Base-by-base conservation (phyloP, 2,329 filamentous ascomycete species). In the Fusarium torulosum region DNA sequence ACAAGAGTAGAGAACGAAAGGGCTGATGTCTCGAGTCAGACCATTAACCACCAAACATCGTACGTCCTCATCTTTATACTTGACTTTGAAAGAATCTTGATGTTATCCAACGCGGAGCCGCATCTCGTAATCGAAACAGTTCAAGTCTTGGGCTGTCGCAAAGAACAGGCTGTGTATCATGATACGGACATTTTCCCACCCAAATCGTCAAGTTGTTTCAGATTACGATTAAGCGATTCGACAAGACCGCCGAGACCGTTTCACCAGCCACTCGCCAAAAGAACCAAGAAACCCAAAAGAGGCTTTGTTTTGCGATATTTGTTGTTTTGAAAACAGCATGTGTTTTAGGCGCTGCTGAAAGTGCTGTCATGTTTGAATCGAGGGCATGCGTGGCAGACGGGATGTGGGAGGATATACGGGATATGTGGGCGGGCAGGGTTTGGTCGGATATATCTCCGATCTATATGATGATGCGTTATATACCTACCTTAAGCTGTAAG, bases 141-240 rank as follows among this genome's bases (percentile, higher is more conserved):
- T 27, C 21, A 25, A 55, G 21, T 47, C 15, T 29, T 37, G 21
- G 44, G 21, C 23, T 56, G 49, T 35, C 21, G 47, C 57, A 44
- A 10, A n/a, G 11, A 13, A 14, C 2, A 9, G 13, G 27, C 10
- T 21, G 23, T 43, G 50, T 21, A 25, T 14, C 38, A 53, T 19
- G 20, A 19, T 44, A 44, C 38, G 38, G 17, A 13, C 33, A 10
- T 5, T 37, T 17, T 15, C 15, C 14, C 15, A 7, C 7, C 29
- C 3, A 14, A 14, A 33, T 19, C n/a, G n/a, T 19, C 17, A 17
- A 37, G 33, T n/a, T 49, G 59, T 63, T 63, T 63, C 59, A 63
- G 25, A 20, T 19, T 19, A 49, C 33, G 38, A 40, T 54, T 44
- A 21, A n/a, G 38, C 42, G 11, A 19, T 17, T 7, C 7, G 40